These are phyloP conservation scores for Psilocybe cyanescens DNA, from an alignment of 768 basidiomycete genomes.

Conservation along the genomic window DNA sequence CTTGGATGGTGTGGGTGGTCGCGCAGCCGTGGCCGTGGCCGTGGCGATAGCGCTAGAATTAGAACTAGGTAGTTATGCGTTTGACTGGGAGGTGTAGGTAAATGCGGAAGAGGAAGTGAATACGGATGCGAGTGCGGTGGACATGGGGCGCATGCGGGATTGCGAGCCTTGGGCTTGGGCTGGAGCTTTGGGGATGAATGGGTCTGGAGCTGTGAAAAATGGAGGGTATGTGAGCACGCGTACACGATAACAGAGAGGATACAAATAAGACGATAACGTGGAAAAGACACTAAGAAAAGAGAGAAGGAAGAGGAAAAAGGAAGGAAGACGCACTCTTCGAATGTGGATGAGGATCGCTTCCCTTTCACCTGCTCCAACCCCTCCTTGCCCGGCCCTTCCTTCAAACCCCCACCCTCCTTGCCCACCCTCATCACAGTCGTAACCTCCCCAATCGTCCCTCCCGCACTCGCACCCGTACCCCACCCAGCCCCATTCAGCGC, in stretches of 20 bases:
- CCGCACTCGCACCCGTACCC: constrained; percentile 23
- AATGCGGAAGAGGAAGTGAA: neutral
- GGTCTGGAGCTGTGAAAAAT: constrained; percentile 28
- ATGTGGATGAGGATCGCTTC: constrained; percentile 37
- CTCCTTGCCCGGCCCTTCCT: constrained; percentile 18
- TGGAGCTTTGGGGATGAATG: constrained; percentile 28
- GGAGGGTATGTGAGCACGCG: too few relatives aligned
- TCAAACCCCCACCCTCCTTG: constrained; percentile 18
- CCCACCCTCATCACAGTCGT: constrained; percentile 51
- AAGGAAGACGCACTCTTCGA: constrained; percentile 39
- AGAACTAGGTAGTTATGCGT: neutral
- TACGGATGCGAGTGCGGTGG: too few relatives aligned
- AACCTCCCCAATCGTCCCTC: constrained; percentile 39
- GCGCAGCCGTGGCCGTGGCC: neutral
- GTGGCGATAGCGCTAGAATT: neutral
- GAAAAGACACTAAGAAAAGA: too few relatives aligned
- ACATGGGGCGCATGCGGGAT: constrained; percentile 40
- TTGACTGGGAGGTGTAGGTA: neutral
- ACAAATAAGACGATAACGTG: too few relatives aligned
- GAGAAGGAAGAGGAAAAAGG: neutral
- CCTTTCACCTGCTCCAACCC: constrained; percentile 35
- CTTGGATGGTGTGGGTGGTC: neutral
- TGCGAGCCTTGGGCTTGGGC: constrained; percentile 24
- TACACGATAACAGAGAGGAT: too few relatives aligned
- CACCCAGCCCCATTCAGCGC: constrained; percentile 65